phyloP scores from a whole-genome alignment of 257 asterid species.

The Penstemon barbatus region DNA sequence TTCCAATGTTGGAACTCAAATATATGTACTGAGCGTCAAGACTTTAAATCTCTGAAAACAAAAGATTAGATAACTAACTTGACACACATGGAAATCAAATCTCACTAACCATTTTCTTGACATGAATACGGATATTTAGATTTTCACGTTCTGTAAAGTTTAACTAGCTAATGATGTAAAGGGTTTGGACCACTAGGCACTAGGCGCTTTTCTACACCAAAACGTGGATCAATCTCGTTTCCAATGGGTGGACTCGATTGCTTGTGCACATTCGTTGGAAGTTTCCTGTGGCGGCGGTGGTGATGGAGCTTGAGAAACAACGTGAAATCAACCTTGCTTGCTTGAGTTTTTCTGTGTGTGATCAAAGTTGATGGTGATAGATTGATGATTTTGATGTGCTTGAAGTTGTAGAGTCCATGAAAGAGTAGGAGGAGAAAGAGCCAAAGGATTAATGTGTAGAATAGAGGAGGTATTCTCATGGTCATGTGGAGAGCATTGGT shows the following conservation, averaged over 20 bases:
- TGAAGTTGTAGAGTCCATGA: constrained; percentile 37
- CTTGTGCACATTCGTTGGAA: background rate
- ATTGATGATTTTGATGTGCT: constrained; percentile 18
- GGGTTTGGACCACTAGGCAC: constrained; percentile 90
- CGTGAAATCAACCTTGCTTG: constrained; percentile 57
- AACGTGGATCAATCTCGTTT: constrained; percentile 55
- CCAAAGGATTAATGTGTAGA: constrained; percentile 31
- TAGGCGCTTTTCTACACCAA: constrained; percentile 73
- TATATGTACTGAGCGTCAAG: no score
- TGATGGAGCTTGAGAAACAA: constrained; percentile 45
- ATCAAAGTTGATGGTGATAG: constrained; percentile 20
- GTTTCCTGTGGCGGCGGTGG: constrained; percentile 26
- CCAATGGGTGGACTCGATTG: constrained; percentile 13
- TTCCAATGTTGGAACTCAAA: no score
- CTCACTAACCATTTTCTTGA: constrained; percentile 29
- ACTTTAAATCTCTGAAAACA: background rate
- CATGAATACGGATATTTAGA: constrained; percentile 8
- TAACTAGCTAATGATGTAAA: constrained; percentile 53
- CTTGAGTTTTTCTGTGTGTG: constrained; percentile 49
- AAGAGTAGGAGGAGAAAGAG: constrained; percentile 36
- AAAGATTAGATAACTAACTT: constrained; percentile 14
- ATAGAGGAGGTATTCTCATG: constrained; percentile 40
- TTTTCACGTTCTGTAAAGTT: background rate
- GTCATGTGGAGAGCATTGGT: constrained; percentile 31
- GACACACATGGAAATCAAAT: constrained; percentile 24